phyloP scores from a whole-genome alignment of 306 rosid species.

The Leucaena leucocephala region DNA sequence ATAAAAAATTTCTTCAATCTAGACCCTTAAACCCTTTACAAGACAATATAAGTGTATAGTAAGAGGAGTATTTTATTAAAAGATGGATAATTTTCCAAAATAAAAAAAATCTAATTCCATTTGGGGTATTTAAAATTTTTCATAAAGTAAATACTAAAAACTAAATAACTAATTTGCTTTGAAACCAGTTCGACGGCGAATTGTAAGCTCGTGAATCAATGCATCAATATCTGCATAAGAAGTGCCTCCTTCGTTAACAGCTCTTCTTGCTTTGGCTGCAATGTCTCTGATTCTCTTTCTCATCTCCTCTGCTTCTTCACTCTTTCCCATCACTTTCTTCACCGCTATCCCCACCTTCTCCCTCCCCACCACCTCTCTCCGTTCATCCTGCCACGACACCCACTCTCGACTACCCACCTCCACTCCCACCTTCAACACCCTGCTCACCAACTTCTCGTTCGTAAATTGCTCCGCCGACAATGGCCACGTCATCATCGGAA shows the following conservation, averaged over 20 bases:
- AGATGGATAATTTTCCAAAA: no score
- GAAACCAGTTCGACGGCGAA: neutral
- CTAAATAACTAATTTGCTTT: neutral
- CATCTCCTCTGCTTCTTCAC: slow-evolving; percentile 52
- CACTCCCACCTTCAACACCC: slow-evolving; percentile 56
- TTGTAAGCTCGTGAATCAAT: slow-evolving; percentile 50
- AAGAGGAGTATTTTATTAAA: no score
- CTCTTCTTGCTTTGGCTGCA: slow-evolving; percentile 49
- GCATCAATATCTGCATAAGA: slow-evolving; percentile 44
- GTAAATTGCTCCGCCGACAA: slow-evolving; percentile 68
- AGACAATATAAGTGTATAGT: no score
- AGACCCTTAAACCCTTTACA: no score
- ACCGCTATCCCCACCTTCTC: slow-evolving; percentile 57
- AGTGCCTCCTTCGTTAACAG: slow-evolving; percentile 52
- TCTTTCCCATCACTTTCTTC: slow-evolving; percentile 53
- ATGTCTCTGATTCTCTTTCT: slow-evolving; percentile 45
- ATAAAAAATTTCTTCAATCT: no score
- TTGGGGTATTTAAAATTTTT: no score
- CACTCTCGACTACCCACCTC: slow-evolving; percentile 70
- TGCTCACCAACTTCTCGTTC: slow-evolving; percentile 67
- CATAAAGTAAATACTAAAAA: no score
- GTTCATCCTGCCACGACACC: slow-evolving; percentile 36
- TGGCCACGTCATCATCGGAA: slow-evolving; percentile 78
- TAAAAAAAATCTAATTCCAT: no score
- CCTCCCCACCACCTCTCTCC: slow-evolving; percentile 46